Evolutionary conservation across 2,329 filamentous ascomycete genomes (phyloP).

Genomic region (Mycocentrospora acerina): DNA sequence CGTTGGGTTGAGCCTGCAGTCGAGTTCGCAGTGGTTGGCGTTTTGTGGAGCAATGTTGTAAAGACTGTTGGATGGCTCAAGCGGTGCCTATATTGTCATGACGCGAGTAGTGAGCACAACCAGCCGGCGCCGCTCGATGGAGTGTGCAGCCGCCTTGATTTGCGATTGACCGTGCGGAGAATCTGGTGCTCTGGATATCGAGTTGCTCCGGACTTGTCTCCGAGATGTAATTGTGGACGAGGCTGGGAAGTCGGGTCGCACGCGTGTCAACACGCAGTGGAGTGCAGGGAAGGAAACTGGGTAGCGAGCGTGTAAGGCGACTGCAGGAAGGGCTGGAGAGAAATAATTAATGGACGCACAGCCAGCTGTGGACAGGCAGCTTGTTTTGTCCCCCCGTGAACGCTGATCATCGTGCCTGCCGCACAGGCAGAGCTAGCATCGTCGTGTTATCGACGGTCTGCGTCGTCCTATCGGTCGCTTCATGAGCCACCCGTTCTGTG

Average conservation of each 20-base stretch:
- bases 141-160: constrained; percentile 9
- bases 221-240: constrained; percentile 4
- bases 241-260: background rate
- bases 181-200: constrained; percentile 3
- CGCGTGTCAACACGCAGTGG: background rate
- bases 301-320: constrained; percentile 28
- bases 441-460: constrained; percentile 7
- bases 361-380: constrained; percentile 14
- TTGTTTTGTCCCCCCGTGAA: constrained; percentile 20
- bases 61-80: background rate
- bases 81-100: constrained; percentile 17
- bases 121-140: constrained; percentile 5
- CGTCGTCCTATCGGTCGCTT: background rate
- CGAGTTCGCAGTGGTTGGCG: too few relatives aligned
- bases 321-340: constrained; percentile 1
- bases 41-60: background rate
- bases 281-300: constrained; percentile 14
- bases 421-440: constrained; percentile 29
- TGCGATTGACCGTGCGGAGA: constrained; percentile 14
- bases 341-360: constrained; percentile 12
- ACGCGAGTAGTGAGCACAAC: constrained; percentile 16
- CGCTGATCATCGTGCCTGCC: constrained; percentile 33
- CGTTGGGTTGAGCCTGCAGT: too few relatives aligned
- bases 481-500: background rate
- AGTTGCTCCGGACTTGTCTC: constrained; percentile 10